phyloP scores from a whole-genome alignment of 257 asterid species.

The Cynanchum wilfordii region DNA sequence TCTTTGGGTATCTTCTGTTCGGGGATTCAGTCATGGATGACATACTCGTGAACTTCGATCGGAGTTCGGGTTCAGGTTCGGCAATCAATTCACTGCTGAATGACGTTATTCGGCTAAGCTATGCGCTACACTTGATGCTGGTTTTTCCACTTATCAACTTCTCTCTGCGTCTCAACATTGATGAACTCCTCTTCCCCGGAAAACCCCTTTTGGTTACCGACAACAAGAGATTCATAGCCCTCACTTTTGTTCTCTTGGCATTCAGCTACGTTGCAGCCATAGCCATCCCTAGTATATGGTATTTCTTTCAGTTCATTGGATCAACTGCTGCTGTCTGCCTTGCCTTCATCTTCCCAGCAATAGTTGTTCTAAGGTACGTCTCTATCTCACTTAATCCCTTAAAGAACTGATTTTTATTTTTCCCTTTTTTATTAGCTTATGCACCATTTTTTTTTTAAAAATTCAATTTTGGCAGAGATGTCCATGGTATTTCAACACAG shows the following conservation, averaged over 20 bases:
- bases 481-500: constrained; percentile 62
- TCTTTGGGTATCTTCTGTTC: constrained; percentile 87
- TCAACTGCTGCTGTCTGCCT: constrained; percentile 83
- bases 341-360: constrained; percentile 90
- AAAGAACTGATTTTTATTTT: neutral
- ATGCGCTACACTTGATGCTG: constrained; percentile 76
- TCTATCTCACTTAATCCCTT: neutral
- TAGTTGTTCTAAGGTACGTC: constrained; percentile 66
- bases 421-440: neutral
- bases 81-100: constrained; percentile 44
- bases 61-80: constrained; percentile 50
- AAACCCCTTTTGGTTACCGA: constrained; percentile 41
- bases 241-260: constrained; percentile 48
- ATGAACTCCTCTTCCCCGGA: constrained; percentile 69
- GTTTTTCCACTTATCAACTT: constrained; percentile 82
- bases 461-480: constrained; percentile 47
- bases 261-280: constrained; percentile 61
- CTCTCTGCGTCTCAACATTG: constrained; percentile 73
- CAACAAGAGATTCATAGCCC: constrained; percentile 49
- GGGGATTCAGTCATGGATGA: constrained; percentile 88
- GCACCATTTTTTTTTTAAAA: neutral
- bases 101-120: constrained; percentile 64
- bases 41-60: constrained; percentile 80
- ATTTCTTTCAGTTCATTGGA: constrained; percentile 90
- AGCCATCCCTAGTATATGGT: constrained; percentile 86